Conservation (phyloP, 176 grass and related monocot species). For the Phragmites australis region DNA sequence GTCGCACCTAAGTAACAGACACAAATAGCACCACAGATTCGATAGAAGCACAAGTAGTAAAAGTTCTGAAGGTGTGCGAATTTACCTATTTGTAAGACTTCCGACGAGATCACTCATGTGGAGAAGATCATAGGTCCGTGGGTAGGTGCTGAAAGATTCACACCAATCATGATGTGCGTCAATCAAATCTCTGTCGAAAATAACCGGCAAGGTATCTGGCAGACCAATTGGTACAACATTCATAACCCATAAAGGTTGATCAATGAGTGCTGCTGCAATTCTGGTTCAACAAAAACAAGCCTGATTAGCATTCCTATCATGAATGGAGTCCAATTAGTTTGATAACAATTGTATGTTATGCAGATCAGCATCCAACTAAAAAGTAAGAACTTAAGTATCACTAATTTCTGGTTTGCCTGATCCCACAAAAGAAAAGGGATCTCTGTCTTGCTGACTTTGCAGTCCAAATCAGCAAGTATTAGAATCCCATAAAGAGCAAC, state of each 20-base stretch:
- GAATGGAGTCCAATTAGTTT: conserved; percentile 9
- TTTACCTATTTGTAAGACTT: conserved; percentile 69
- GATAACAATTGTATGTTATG: not conserved
- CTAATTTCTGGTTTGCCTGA: not conserved
- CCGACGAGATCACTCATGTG: conserved; percentile 70
- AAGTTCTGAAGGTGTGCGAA: not conserved
- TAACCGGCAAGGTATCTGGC: conserved; percentile 62
- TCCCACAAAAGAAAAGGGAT: not conserved
- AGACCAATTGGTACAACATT: conserved; percentile 59
- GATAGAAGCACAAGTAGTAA: not conserved
- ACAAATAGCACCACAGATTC: not conserved
- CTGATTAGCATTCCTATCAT: conserved; percentile 14
- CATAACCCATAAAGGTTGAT: conserved; percentile 86
- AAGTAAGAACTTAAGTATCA: not conserved
- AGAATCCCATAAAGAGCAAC: not conserved
- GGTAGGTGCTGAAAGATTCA: conserved; percentile 94
- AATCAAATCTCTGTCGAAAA: conserved; percentile 87
- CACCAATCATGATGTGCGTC: conserved; percentile 93
- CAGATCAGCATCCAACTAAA: not conserved
- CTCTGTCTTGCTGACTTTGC: not conserved
- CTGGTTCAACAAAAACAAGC: conserved; percentile 52
- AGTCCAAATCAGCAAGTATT: not conserved
- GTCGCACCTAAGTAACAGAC: conserved; percentile 61
- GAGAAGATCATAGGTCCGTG: conserved; percentile 89
- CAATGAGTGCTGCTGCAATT: conserved; percentile 79